Percentiles rank a stretch among this genome's conserved stretches.
These are phyloP conservation scores for Knufia fluminis DNA, from an alignment of 2,329 filamentous ascomycete genomes.

Conservation along the genomic window DNA sequence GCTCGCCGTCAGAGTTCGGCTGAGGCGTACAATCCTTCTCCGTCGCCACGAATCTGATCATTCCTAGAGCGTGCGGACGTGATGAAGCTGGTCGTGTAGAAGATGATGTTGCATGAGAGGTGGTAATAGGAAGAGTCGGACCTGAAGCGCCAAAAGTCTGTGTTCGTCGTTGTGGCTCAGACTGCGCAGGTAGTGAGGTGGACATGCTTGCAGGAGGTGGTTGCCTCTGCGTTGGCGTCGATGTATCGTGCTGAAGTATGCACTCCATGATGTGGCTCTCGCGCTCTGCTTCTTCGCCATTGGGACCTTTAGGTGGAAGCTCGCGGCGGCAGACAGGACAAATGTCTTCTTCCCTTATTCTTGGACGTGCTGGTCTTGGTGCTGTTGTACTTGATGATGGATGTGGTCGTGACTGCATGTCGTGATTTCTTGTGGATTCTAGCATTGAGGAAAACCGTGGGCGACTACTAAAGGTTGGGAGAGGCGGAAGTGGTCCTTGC, in stretches of 20 bases:
- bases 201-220: slow-evolving; percentile 9
- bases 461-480: background rate
- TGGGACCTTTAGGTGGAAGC: slow-evolving; percentile 31
- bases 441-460: background rate
- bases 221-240: slow-evolving; percentile 13
- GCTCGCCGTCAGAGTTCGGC: slow-evolving; percentile 40
- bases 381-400: background rate
- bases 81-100: slow-evolving; percentile 9
- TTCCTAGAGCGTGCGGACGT: slow-evolving; percentile 26
- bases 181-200: slow-evolving; percentile 10
- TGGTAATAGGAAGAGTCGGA: slow-evolving; percentile 13
- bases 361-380: slow-evolving; percentile 12
- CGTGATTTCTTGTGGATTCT: slow-evolving; percentile 3
- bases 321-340: slow-evolving; percentile 38
- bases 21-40: slow-evolving; percentile 51
- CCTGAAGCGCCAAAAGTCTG: slow-evolving; percentile 12
- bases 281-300: slow-evolving; percentile 32
- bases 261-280: slow-evolving; percentile 39
- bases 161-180: background rate
- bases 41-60: slow-evolving; percentile 46
- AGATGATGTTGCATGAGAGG: slow-evolving; percentile 7
- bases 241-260: slow-evolving; percentile 27
- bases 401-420: slow-evolving; percentile 3
- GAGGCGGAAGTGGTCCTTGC: background rate
- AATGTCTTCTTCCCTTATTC: slow-evolving; percentile 34